Percentiles rank a stretch among this genome's conserved stretches.
Evolutionary conservation across 306 rosid species (phyloP).

Genomic region (Hippophae tibetana): DNA sequence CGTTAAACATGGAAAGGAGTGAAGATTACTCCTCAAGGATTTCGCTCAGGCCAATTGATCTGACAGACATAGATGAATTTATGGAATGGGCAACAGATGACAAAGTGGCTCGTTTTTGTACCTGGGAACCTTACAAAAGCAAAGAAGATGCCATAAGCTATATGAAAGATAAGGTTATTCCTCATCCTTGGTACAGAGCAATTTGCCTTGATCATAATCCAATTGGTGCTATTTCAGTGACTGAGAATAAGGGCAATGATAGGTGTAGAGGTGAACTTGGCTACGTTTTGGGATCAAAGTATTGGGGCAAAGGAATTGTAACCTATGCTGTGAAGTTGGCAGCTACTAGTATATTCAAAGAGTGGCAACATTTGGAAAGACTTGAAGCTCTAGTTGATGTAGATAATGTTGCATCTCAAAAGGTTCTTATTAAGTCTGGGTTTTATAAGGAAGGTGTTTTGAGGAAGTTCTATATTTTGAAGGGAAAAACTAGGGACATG

Average conservation of each 20-base stretch:
- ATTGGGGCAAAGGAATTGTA: conserved; percentile 70
- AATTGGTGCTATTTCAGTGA: conserved; percentile 43
- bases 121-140: conserved; percentile 45
- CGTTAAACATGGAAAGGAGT: neutral
- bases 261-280: conserved; percentile 47
- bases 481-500: conserved; percentile 36
- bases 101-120: conserved; percentile 36
- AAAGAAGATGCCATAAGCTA: conserved; percentile 35
- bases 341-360: conserved; percentile 31
- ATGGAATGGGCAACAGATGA: conserved; percentile 54
- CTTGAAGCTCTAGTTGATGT: conserved; percentile 67
- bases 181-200: conserved; percentile 45
- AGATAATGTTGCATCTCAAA: conserved; percentile 51
- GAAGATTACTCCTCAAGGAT: conserved; percentile 8
- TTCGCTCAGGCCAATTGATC: conserved; percentile 37
- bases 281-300: conserved; percentile 40
- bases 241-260: conserved; percentile 17
- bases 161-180: conserved; percentile 28
- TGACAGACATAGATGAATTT: conserved; percentile 56
- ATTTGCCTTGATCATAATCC: conserved; percentile 46
- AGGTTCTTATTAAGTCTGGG: conserved; percentile 62
- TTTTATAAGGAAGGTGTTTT: conserved; percentile 59
- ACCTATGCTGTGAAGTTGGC: conserved; percentile 48
- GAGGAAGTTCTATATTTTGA: conserved; percentile 31
- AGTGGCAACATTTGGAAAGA: conserved; percentile 49